Conservation (phyloP, 257 asterid species). For the Ajuga chamaepitys region DNA sequence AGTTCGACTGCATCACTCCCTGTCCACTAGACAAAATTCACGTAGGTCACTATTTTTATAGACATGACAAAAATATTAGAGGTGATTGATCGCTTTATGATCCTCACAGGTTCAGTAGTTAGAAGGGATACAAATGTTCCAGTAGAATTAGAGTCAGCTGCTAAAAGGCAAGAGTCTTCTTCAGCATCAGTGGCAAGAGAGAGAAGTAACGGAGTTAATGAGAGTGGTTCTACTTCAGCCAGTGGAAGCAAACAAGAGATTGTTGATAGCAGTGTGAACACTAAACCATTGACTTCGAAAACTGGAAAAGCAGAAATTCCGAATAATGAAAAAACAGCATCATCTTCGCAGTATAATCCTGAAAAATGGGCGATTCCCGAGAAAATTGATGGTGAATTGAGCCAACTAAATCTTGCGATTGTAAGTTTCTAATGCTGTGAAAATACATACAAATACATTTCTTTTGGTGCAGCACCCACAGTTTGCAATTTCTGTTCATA, state of each 20-base stretch:
- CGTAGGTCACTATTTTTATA: not conserved
- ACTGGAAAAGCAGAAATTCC: conserved; percentile 30
- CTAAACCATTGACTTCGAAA: conserved; percentile 43
- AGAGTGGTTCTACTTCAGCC: conserved; percentile 28
- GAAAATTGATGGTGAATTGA: conserved; percentile 41
- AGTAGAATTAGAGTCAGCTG: conserved; percentile 28
- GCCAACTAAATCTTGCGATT: conserved; percentile 88
- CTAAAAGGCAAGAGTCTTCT: conserved; percentile 32
- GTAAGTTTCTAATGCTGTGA: conserved; percentile 38
- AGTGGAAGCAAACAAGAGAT: conserved; percentile 29
- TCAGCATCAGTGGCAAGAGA: conserved; percentile 39
- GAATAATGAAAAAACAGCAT: conserved; percentile 29
- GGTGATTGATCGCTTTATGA: conserved; percentile 17
- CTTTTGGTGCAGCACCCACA: not conserved
- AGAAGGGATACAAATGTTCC: conserved; percentile 25
- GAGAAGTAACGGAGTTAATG: conserved; percentile 24
- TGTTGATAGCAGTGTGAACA: conserved; percentile 24
- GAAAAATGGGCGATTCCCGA: conserved; percentile 71
- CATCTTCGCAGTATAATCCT: conserved; percentile 46
- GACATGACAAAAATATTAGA: not conserved
- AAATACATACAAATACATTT: not conserved
- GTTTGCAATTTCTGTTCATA: conserved; percentile 12
- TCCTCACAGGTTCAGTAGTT: conserved; percentile 25
- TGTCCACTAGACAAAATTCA: not conserved
- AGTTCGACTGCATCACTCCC: conserved; percentile 1